Conservation (phyloP, 2,329 filamentous ascomycete genomes). For the Colletotrichum lupini region DNA sequence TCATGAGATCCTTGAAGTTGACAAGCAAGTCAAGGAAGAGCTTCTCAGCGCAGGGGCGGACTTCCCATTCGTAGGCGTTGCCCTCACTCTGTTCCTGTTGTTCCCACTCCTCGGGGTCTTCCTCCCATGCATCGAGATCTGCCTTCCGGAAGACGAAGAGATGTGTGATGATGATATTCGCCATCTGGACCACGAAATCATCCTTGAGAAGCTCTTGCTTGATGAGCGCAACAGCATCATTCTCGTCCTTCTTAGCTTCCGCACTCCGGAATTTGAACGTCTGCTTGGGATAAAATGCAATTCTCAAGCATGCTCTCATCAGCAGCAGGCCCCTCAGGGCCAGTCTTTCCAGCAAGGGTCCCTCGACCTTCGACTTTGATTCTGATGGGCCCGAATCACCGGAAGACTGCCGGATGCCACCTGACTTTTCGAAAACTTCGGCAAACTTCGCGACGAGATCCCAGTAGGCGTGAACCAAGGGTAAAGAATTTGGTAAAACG, state of each 20-base stretch:
- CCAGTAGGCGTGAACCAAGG: constrained; percentile 88
- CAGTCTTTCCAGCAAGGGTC: constrained; percentile 79
- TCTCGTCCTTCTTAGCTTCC: constrained; percentile 81
- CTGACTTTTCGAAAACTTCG: constrained; percentile 74
- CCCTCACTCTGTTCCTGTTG: constrained; percentile 86
- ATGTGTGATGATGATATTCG: constrained; percentile 85
- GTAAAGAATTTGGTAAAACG: constrained; percentile 81
- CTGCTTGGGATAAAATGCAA: constrained; percentile 83
- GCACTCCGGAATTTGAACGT: constrained; percentile 86
- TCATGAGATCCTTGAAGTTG: constrained; percentile 85
- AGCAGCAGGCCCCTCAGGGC: constrained; percentile 86
- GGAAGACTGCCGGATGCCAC: constrained; percentile 61
- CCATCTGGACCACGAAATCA: constrained; percentile 81
- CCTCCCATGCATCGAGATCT: constrained; percentile 92
- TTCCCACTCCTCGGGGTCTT: constrained; percentile 96
- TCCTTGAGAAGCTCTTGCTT: constrained; percentile 80
- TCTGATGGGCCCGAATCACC: constrained; percentile 45
- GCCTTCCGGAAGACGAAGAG: constrained; percentile 88
- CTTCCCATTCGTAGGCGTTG: constrained; percentile 90
- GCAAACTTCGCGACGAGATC: constrained; percentile 81
- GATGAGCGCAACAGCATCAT: constrained; percentile 74
- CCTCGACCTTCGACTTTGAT: constrained; percentile 64
- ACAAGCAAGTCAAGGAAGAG: constrained; percentile 92
- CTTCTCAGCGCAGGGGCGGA: constrained; percentile 92
- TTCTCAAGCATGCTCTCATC: constrained; percentile 83